Base-by-base conservation (phyloP, 495 filamentous ascomycete genomes). In the Aspergillus hancockii region DNA sequence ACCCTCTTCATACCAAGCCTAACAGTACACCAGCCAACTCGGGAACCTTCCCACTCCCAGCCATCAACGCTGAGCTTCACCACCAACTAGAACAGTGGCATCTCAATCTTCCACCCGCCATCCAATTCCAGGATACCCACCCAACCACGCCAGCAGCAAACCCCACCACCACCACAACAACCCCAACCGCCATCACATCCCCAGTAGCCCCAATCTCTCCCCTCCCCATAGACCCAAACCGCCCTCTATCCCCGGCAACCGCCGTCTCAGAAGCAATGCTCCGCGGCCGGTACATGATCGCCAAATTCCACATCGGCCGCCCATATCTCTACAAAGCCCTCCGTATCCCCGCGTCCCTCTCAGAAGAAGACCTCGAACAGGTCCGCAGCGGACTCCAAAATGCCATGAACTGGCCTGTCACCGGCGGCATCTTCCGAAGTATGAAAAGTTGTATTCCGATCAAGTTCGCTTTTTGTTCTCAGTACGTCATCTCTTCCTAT, bases 391-490 rank as follows among this genome's bases (percentile, higher is more conserved):
- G 77, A 3, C 68, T 80, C 9, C 70, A 62, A 10, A 73, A 77
- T 53, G 75, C 75, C 6, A 79, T 80, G 75, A 69, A 77, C 45
- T 80, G 77, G 77, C 77, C 77, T 12, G 64, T 80, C 3, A 67
- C 72, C 1, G 67, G 70, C 22, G 77, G 77, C 13, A 71, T 79
- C 30, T 80, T 80, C 55, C 65, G 66, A n/a, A 64, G 71, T 19
- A 80, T 80, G 77, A 78, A 73, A 56, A 77, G 75, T 50, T 80
- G 77, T 45, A 78, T 80, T 38, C 77, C 77, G 21, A 76, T 80
- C 31, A 74, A 67, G 41, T 80, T 80, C 59, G 75, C 75, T 1
- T 80, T 80, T 61, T 80, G 77, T 60, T 80, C 77, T 8, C 77
- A 80, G 75, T 79, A 59, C 52, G 76, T 67, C 14, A 22, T 34